A percentile compares a stretch with the other conserved stretches of the same genome.
Evolutionary conservation across 805 yeast genomes (phyloP).

Genomic region (Saturnispora hagleri): DNA sequence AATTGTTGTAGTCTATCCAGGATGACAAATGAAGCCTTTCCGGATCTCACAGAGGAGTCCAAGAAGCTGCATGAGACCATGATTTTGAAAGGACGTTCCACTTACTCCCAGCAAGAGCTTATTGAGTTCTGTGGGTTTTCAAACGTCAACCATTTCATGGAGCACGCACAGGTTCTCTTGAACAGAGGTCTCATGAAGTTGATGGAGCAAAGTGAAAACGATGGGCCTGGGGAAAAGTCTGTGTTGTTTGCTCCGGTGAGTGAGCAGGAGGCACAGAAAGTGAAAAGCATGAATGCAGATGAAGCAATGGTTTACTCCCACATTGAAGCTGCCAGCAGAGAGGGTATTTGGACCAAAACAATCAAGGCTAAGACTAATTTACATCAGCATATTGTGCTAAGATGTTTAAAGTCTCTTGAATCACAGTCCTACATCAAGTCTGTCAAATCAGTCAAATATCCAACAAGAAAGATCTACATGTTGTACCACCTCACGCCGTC

Average conservation of each 20-base stretch:
- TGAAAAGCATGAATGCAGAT: constrained; percentile 71
- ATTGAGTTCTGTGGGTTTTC: constrained; percentile 37
- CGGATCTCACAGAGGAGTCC: constrained; percentile 31
- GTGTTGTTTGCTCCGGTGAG: constrained; percentile 70
- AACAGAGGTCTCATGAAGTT: constrained; percentile 52
- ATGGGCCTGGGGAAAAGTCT: constrained; percentile 26
- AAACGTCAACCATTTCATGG: constrained; percentile 35
- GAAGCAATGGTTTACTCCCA: constrained; percentile 87
- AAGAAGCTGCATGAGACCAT: constrained; percentile 52
- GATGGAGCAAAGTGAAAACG: constrained; percentile 48
- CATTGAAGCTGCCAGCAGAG: constrained; percentile 88
- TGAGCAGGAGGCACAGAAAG: constrained; percentile 64
- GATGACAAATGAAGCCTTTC: constrained; percentile 8
- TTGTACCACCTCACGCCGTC: constrained; percentile 88
- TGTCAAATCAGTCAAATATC: constrained; percentile 81
- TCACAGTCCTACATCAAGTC: constrained; percentile 75
- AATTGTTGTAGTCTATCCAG: not conserved
- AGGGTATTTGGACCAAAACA: constrained; percentile 94
- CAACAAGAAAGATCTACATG: constrained; percentile 95
- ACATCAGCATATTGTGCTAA: constrained; percentile 82
- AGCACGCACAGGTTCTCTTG: constrained; percentile 36
- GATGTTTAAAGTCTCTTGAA: constrained; percentile 76
- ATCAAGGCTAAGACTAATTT: constrained; percentile 79
- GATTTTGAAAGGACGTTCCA: constrained; percentile 40
- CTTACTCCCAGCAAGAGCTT: constrained; percentile 65